Evolutionary conservation across 2,329 filamentous ascomycete species (phyloP), one percentile per base, ranked within the genome.

Genomic region (Drechslerella stenobrocha): DNA sequence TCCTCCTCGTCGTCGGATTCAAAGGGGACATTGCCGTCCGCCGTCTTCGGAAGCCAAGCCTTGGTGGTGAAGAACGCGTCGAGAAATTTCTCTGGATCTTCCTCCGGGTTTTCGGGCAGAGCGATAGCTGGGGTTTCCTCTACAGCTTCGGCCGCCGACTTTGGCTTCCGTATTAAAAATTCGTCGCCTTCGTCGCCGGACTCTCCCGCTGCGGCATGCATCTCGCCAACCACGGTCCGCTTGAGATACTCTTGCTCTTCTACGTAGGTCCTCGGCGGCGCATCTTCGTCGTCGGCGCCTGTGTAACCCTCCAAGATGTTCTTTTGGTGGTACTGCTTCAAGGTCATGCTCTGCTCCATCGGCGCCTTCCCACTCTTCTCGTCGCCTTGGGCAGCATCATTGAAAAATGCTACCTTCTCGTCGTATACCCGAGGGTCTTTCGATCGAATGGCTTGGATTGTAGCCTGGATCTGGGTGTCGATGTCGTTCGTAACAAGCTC

Each of bases 351-450:
- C 78, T 95, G 95, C 70, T 93, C 85, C 75, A 87, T 86, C 76
- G 87, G 74, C 9, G 60, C 71, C 4, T 76, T 70, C 9, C 60
- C 70, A 8, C 64, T 70, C 40, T 61, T 72, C 15, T 26, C 69
- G 4, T 71, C 71, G 3, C 73, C 70, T 11, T 76, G 75, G 1
- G 82, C 81, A 22, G 83, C 82, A 2, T 87, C 83, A 59, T 83
- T 78, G 77, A 91, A 96, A 78, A 97, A 97, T 15, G 82, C 90
- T 70, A 82, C 81, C 30, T 86, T 82, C 69, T 84, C 82, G 76
- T 97, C 88, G 79, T 96, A 96, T 51, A 98, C 85, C 52, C 88
- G 82, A 24, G 93, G 93, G 74, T 98, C 93, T 76, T 95, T 97
- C 74, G 83, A 87, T 73, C 87, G 86, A 74, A 98, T 91, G 40